phyloP scores from a whole-genome alignment of 2,329 filamentous ascomycete species.

The Fusarium sulawesiense region DNA sequence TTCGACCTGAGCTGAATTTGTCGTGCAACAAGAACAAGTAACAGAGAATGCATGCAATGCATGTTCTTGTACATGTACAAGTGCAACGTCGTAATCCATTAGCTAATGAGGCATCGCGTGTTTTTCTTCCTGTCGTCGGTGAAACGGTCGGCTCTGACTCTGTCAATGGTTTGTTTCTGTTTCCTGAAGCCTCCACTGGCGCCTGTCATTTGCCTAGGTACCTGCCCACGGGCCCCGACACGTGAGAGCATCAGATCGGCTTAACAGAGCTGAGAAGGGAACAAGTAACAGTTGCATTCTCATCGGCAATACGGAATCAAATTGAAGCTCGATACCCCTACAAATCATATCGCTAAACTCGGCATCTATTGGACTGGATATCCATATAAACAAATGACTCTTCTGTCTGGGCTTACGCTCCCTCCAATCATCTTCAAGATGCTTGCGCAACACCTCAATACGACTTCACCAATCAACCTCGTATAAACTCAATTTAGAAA shows the following conservation, averaged over 20 bases:
- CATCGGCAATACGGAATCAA: background rate
- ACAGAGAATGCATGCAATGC: background rate
- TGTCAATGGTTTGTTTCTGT: constrained; percentile 19
- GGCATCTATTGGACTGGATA: background rate
- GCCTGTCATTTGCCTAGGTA: background rate
- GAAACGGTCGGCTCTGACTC: constrained; percentile 20
- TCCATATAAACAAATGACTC: background rate
- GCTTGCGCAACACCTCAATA: constrained; percentile 22
- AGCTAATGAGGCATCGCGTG: constrained; percentile 9
- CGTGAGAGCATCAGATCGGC: constrained; percentile 38
- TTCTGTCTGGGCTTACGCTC: constrained; percentile 1
- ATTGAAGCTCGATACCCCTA: background rate
- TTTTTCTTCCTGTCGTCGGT: constrained; percentile 25
- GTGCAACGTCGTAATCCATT: constrained; percentile 23
- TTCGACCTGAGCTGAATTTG: background rate
- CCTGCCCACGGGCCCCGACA: constrained; percentile 13
- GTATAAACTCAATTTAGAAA: constrained; percentile 3
- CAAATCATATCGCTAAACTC: background rate
- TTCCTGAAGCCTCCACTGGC: background rate
- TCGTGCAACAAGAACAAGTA: constrained; percentile 8
- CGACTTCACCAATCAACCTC: constrained; percentile 27
- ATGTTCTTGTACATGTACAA: background rate
- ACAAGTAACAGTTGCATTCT: background rate
- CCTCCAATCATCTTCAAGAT: constrained; percentile 9
- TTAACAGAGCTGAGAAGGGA: background rate